Evolutionary conservation across 345 rosid genomes (phyloP).

Genomic region (Sisymbrium altissimum): DNA sequence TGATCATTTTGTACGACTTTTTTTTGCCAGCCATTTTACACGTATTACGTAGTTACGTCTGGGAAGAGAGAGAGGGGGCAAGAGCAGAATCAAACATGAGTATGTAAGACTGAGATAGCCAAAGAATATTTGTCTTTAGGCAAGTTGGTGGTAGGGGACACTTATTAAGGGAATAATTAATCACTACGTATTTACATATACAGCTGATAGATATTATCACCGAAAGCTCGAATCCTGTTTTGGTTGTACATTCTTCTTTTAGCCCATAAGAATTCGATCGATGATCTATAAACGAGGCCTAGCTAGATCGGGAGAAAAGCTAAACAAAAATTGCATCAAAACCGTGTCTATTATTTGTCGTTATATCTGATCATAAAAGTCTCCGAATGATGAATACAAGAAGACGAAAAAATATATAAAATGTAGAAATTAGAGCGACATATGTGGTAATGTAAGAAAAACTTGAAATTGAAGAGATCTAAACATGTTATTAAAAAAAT

Average conservation of each 20-base stretch:
- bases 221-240: slow-evolving; percentile 22
- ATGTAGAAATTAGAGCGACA: no score
- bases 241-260: slow-evolving; percentile 2
- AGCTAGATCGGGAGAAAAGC: not conserved
- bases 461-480: not conserved
- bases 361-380: no score
- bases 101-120: slow-evolving; percentile 7
- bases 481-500: not conserved
- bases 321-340: not conserved
- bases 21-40: not conserved
- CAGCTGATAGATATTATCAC: not conserved
- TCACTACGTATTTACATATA: not conserved
- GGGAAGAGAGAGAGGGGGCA: not conserved
- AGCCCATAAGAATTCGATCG: slow-evolving; percentile 8
- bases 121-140: slow-evolving; percentile 22
- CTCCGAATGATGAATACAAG: not conserved
- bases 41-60: slow-evolving; percentile 7
- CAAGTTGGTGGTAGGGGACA: slow-evolving; percentile 36
- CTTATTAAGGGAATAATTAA: slow-evolving; percentile 9
- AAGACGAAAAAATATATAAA: no score
- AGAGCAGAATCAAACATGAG: slow-evolving; percentile 28
- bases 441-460: not conserved
- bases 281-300: not conserved
- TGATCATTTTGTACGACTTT: not conserved
- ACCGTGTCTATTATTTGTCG: not conserved